A percentile compares a stretch with the other conserved stretches of the same genome.
phyloP scores from a whole-genome alignment of 2,329 filamentous ascomycete species.

The Monascus ruber region DNA sequence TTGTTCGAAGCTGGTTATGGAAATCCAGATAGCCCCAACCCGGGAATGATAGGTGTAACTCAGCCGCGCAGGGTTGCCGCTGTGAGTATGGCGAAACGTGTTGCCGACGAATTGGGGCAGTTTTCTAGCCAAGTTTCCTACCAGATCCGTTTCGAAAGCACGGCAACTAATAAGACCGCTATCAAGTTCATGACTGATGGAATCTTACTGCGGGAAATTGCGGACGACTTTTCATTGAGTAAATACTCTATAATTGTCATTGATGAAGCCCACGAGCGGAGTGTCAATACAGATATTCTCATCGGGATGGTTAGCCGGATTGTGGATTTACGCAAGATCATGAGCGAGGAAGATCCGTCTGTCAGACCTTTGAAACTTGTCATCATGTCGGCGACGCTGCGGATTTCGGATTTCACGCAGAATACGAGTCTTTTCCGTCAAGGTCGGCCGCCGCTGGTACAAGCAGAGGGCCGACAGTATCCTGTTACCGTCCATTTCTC shows the following conservation, averaged over 20 bases:
- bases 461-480: conserved; percentile 85
- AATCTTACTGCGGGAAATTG: conserved; percentile 82
- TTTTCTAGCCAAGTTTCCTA: conserved; percentile 72
- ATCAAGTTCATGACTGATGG: conserved; percentile 99
- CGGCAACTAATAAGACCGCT: conserved; percentile 64
- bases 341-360: conserved; percentile 59
- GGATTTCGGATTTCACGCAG: conserved; percentile 79
- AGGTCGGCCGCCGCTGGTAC: conserved; percentile 65
- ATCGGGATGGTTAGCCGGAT: conserved; percentile 94
- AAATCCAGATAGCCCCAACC: conserved; percentile 61
- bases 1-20: conserved; percentile 90
- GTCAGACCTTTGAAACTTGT: conserved; percentile 77
- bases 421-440: conserved; percentile 68
- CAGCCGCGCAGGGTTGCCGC: conserved; percentile 91
- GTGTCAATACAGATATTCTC: conserved; percentile 95
- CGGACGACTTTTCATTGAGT: conserved; percentile 72
- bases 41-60: conserved; percentile 88
- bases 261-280: conserved; percentile 94
- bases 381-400: conserved; percentile 94
- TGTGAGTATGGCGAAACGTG: conserved; percentile 91
- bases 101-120: conserved; percentile 71
- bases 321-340: conserved; percentile 66
- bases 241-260: conserved; percentile 93
- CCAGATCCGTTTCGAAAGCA: conserved; percentile 90
- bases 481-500: conserved; percentile 85